Evolutionary conservation across 139 green algal genomes (phyloP).

Genomic region (Mesotaenium endlicherianum): DNA sequence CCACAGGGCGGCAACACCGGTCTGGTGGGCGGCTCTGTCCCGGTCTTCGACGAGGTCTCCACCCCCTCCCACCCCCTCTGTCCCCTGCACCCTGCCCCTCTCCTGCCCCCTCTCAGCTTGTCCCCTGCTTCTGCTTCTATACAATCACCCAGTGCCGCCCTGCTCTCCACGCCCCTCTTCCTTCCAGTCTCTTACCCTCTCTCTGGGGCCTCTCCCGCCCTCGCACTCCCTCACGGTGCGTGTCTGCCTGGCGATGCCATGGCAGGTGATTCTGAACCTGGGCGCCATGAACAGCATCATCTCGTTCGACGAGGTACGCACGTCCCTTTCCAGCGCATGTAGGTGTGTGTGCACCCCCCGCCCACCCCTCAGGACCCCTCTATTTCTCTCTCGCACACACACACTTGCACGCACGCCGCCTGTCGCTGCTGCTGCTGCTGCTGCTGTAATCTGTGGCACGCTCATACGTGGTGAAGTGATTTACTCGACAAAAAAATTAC

Average conservation of each 20-base stretch:
- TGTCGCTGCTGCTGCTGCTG: not conserved
- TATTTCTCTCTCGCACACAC: conserved; percentile 5
- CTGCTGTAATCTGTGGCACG: too few relatives aligned
- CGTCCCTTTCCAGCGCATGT: too few relatives aligned
- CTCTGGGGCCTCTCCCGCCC: not conserved
- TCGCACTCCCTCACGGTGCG: not conserved
- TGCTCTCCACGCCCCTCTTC: not conserved
- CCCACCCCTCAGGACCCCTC: too few relatives aligned
- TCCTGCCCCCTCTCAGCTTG: not conserved
- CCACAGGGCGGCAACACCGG: conserved; percentile 96
- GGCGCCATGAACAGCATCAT: conserved; percentile 49
- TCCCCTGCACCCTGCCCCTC: not conserved
- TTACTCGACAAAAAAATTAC: too few relatives aligned
- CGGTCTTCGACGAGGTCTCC: conserved; percentile 85
- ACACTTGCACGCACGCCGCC: not conserved
- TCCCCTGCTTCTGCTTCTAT: not conserved
- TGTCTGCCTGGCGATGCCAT: too few relatives aligned
- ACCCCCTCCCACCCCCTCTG: not conserved
- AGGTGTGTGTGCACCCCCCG: too few relatives aligned
- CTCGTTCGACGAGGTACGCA: conserved; percentile 51
- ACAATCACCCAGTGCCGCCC: not conserved
- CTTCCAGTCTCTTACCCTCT: not conserved
- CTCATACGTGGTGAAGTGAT: too few relatives aligned
- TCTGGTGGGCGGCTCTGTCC: conserved; percentile 85
- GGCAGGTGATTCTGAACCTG: conserved; percentile 52